Base-by-base conservation (phyloP, 768 basidiomycete species). In the Gelatoporia subvermispora region DNA sequence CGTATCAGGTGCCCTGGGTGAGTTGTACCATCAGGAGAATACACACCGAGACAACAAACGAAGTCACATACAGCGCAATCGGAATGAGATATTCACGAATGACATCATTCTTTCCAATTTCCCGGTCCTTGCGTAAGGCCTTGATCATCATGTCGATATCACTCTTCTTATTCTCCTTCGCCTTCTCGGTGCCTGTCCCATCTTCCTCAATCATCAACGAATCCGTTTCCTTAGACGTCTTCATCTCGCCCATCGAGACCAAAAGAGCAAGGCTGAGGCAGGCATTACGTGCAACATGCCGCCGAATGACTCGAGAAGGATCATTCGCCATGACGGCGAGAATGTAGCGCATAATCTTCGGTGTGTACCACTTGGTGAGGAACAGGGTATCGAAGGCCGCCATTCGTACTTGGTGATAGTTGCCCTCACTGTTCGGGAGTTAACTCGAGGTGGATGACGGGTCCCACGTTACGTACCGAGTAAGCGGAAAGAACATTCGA, bases 321-420 rank as follows among this genome's bases (percentile, higher is more conserved):
- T 99, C 96, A 59, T 84, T 78, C 8, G 84, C 81, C 71, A 95
- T 84, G 48, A 96, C 86, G 9, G 89, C 79, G 42, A 95, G 75
- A 54, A 97, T 74, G 61, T 97, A 97, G 13, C 82, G 81, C 80
- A 90, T 88, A 57, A 94, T 82, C 59, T 81, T 78, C 31, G 84
- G 83, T 2, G 84, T 76, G 63, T 91, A 85, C 92, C 93, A 87
- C 68, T 92, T 85, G 49, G 86, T 86, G 63, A 93, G 69, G 74
- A 95, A 85, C 9, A 98, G 75, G 28, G 91, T 89, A 66, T 99
- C 96, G 57, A 99, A 96, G 3, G 96, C 95, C 3, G 89, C 84
- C 39, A 92, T 78, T 40, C 96, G 85, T 39, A 99, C 89, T 61
- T 90, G 86, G 2, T 85, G 85, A 58, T 87, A 93, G 62, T 97